Conservation (phyloP, 495 filamentous ascomycete genomes). For the Rhypophila decipiens region DNA sequence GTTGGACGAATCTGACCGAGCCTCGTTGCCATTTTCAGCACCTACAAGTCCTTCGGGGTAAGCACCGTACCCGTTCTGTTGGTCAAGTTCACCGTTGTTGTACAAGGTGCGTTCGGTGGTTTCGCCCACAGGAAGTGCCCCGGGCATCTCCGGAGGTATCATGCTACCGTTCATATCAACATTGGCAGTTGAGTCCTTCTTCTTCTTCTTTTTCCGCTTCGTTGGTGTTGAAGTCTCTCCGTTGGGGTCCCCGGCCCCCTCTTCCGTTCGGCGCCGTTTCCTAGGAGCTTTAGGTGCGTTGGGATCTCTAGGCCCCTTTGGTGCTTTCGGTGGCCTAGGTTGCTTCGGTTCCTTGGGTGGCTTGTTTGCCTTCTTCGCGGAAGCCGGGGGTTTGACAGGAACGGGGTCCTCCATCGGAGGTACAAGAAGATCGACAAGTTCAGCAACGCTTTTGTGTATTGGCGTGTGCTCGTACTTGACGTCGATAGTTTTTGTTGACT, state of each 20-base stretch:
- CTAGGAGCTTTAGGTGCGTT: constrained; percentile 42
- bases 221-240: constrained; percentile 16
- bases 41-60: constrained; percentile 15
- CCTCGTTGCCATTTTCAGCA: constrained; percentile 3
- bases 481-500: constrained; percentile 28
- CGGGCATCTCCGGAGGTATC: constrained; percentile 21
- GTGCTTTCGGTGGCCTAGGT: constrained; percentile 43
- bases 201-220: constrained; percentile 27
- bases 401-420: constrained; percentile 20
- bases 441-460: constrained; percentile 38
- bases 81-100: constrained; percentile 4
- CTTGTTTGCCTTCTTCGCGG: constrained; percentile 45
- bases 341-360: constrained; percentile 32
- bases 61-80: constrained; percentile 5
- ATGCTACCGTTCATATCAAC: constrained; percentile 2
- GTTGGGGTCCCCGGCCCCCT: constrained; percentile 40
- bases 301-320: constrained; percentile 48
- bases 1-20: constrained; percentile 4
- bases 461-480: constrained; percentile 44
- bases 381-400: constrained; percentile 4
- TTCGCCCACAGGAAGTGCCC: constrained; percentile 17
- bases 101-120: constrained; percentile 10
- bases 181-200: constrained; percentile 2
- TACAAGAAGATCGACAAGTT: constrained; percentile 33
- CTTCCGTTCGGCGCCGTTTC: constrained; percentile 51